These are phyloP conservation scores for Diaporthe eres DNA, from an alignment of 2,329 filamentous ascomycete species.

Conservation along the genomic window DNA sequence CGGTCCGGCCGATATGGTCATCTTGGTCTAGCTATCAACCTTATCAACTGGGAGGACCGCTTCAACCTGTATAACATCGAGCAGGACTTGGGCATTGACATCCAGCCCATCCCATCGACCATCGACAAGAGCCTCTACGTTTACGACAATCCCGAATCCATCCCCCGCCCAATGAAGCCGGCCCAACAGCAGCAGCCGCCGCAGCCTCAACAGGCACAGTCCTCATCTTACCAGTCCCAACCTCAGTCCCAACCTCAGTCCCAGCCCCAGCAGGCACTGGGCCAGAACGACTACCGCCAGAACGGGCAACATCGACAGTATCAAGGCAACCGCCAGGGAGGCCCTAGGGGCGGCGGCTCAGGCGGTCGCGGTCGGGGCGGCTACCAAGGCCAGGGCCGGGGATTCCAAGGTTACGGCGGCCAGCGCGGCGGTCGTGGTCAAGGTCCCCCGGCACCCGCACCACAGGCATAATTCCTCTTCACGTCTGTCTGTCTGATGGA, in stretches of 20 bases:
- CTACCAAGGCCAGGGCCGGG: slow-evolving; percentile 46
- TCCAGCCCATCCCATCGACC: slow-evolving; percentile 91
- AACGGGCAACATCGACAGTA: slow-evolving; percentile 58
- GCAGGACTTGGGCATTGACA: slow-evolving; percentile 96
- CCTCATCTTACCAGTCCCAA: slow-evolving; percentile 29
- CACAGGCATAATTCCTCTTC: slow-evolving; percentile 42
- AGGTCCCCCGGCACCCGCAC: slow-evolving; percentile 42
- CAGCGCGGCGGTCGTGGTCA: slow-evolving; percentile 48
- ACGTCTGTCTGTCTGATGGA: neutral
- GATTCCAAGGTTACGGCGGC: slow-evolving; percentile 49
- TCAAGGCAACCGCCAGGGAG: slow-evolving; percentile 53
- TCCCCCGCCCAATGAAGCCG: slow-evolving; percentile 80
- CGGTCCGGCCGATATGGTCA: slow-evolving; percentile 97
- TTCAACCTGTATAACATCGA: slow-evolving; percentile 99
- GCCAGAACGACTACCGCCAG: slow-evolving; percentile 56
- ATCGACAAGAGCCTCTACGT: slow-evolving; percentile 99
- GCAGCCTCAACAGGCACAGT: slow-evolving; percentile 47
- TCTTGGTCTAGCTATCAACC: slow-evolving; percentile 95
- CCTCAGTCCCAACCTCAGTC: slow-evolving; percentile 38
- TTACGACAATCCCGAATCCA: slow-evolving; percentile 95
- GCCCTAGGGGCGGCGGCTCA: slow-evolving; percentile 50
- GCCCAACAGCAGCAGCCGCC: slow-evolving; percentile 38
- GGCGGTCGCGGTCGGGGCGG: slow-evolving; percentile 51
- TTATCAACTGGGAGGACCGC: slow-evolving; percentile 99
- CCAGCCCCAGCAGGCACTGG: slow-evolving; percentile 32